Evolutionary conservation across 331 rosid genomes (phyloP).

Genomic region (Prunus yedoensis): DNA sequence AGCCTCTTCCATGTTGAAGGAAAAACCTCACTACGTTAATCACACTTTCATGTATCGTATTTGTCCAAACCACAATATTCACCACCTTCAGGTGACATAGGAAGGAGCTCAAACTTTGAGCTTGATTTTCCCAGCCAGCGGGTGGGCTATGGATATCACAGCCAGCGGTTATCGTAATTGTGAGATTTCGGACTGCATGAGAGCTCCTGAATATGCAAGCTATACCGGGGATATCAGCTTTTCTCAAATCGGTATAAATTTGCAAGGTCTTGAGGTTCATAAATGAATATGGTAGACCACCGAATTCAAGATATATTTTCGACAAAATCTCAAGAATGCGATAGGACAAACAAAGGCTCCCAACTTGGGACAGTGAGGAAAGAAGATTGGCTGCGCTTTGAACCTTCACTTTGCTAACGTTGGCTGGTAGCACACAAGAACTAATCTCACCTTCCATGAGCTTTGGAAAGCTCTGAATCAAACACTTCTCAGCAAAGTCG

Average conservation of each 20-base stretch:
- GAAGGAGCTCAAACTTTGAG: not conserved
- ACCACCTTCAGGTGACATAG: not conserved
- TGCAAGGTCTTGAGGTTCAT: not conserved
- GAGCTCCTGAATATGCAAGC: not conserved
- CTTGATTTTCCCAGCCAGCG: constrained; percentile 2
- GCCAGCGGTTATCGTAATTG: not conserved
- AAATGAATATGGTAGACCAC: not conserved
- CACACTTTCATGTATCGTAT: not conserved
- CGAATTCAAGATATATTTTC: no score
- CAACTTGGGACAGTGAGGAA: no score
- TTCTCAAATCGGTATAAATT: not conserved
- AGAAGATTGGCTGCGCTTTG: no score
- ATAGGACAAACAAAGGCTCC: no score
- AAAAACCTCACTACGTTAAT: not conserved
- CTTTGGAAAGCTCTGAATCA: no score
- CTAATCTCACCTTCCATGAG: no score
- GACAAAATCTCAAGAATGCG: no score
- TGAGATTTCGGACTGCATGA: not conserved
- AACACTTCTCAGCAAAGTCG: no score
- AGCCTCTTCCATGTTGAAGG: not conserved
- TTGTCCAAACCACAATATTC: not conserved
- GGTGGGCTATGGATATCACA: not conserved
- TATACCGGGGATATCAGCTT: not conserved
- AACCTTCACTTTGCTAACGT: no score
- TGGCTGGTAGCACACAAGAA: no score